Percentiles rank a stretch among this genome's conserved stretches.
phyloP scores from a whole-genome alignment of 495 filamentous ascomycete species.

The Lophiotrema nucula region DNA sequence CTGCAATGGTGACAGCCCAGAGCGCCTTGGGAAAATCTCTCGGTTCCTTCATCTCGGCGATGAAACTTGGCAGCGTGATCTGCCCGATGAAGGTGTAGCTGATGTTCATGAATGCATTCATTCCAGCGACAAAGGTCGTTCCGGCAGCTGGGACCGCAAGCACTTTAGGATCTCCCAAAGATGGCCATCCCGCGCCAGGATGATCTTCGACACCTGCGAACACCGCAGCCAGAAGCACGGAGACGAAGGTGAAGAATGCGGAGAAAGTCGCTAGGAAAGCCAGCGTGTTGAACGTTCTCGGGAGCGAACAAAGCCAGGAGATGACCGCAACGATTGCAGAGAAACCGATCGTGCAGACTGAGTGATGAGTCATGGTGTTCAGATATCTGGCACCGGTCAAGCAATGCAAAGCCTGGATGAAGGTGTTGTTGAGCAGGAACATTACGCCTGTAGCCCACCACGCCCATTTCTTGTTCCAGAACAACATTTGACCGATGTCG shows the following conservation, averaged over 20 bases:
- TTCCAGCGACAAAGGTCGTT: constrained; percentile 75
- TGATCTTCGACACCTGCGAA: constrained; percentile 72
- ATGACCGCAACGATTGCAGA: constrained; percentile 65
- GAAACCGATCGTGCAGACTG: constrained; percentile 71
- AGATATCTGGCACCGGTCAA: constrained; percentile 77
- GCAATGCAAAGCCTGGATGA: constrained; percentile 80
- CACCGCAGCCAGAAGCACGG: constrained; percentile 73
- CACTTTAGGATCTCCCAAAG: constrained; percentile 59
- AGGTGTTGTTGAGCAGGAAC: constrained; percentile 90
- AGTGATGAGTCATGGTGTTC: constrained; percentile 72
- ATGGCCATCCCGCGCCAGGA: constrained; percentile 51
- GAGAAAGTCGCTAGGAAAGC: constrained; percentile 71
- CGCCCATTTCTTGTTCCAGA: constrained; percentile 72
- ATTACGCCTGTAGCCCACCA: constrained; percentile 84
- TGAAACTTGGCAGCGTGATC: constrained; percentile 87
- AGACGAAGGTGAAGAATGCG: constrained; percentile 82
- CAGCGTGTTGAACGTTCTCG: constrained; percentile 76
- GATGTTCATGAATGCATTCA: constrained; percentile 86
- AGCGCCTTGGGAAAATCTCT: constrained; percentile 86
- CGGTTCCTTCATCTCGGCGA: constrained; percentile 86
- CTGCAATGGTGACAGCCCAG: constrained; percentile 80
- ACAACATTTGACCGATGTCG: constrained; percentile 86
- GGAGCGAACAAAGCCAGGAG: constrained; percentile 73
- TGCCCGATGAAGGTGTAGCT: constrained; percentile 91
- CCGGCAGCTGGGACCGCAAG: constrained; percentile 62